These are phyloP conservation scores for Penicillium hordei DNA, from an alignment of 2,329 filamentous ascomycete species.

Conservation along the genomic window DNA sequence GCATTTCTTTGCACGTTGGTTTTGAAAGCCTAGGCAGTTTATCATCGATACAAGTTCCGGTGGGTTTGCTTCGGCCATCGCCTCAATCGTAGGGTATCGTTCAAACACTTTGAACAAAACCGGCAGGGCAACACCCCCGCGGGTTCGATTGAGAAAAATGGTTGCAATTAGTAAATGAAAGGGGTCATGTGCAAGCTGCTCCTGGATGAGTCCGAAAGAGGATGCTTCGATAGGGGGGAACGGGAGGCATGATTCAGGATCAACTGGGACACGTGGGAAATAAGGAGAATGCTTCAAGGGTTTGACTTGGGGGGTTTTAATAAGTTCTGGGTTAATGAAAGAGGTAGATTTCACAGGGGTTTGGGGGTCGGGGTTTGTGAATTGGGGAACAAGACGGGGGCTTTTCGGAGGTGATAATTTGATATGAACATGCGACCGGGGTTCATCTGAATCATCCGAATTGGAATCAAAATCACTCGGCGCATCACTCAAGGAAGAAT, in stretches of 20 bases:
- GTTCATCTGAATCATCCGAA: constrained; percentile 2
- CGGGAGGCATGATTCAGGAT: constrained; percentile 48
- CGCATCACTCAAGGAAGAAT: constrained; percentile 38
- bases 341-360: constrained; percentile 7
- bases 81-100: constrained; percentile 65
- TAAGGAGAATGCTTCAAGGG: constrained; percentile 43
- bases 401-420: neutral
- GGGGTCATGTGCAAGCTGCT: constrained; percentile 70
- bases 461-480: constrained; percentile 31
- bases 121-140: constrained; percentile 71
- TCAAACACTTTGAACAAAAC: constrained; percentile 68
- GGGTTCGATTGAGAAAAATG: constrained; percentile 80
- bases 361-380: neutral
- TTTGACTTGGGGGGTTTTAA: constrained; percentile 13
- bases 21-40: constrained; percentile 68
- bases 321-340: constrained; percentile 5
- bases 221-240: constrained; percentile 66
- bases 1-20: constrained; percentile 65
- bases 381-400: neutral
- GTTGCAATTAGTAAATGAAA: constrained; percentile 80
- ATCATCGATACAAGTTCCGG: constrained; percentile 64
- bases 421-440: neutral
- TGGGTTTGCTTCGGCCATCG: constrained; percentile 59
- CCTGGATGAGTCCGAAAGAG: constrained; percentile 79
- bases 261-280: constrained; percentile 37